Evolutionary conservation across 441 rosid genomes (phyloP).

Genomic region (Populus hybrid): DNA sequence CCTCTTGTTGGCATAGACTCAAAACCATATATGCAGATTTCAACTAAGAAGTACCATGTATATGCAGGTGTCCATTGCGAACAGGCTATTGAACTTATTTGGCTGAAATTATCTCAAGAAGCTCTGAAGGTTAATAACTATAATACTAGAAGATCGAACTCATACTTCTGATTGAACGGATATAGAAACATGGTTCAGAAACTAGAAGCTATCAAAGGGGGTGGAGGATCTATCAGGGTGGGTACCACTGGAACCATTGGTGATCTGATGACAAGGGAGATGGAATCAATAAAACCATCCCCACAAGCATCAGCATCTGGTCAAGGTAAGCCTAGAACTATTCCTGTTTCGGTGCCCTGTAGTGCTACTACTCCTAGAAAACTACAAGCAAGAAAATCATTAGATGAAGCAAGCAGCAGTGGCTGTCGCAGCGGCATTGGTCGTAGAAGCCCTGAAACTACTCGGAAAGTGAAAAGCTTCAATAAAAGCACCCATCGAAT

Average conservation of each 20-base stretch:
- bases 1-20: background rate
- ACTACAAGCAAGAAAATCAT: constrained; percentile 50
- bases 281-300: constrained; percentile 52
- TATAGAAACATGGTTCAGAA: constrained; percentile 59
- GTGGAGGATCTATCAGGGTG: constrained; percentile 78
- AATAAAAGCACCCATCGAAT: constrained; percentile 42
- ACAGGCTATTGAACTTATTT: constrained; percentile 14
- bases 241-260: constrained; percentile 84
- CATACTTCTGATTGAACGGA: background rate
- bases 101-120: constrained; percentile 1
- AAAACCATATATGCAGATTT: background rate
- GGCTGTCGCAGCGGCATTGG: constrained; percentile 30
- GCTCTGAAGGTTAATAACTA: constrained; percentile 10
- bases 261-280: constrained; percentile 75
- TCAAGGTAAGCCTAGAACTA: constrained; percentile 34
- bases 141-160: constrained; percentile 3
- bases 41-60: background rate
- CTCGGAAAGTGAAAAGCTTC: constrained; percentile 45
- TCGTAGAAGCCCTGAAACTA: constrained; percentile 27
- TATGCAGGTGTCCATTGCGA: constrained; percentile 9
- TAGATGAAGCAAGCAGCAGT: constrained; percentile 76
- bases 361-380: constrained; percentile 54
- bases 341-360: constrained; percentile 48
- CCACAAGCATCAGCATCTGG: constrained; percentile 40
- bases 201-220: constrained; percentile 68